Conservation (phyloP, 2,329 filamentous ascomycete genomes). For the Colletotrichum sp. region DNA sequence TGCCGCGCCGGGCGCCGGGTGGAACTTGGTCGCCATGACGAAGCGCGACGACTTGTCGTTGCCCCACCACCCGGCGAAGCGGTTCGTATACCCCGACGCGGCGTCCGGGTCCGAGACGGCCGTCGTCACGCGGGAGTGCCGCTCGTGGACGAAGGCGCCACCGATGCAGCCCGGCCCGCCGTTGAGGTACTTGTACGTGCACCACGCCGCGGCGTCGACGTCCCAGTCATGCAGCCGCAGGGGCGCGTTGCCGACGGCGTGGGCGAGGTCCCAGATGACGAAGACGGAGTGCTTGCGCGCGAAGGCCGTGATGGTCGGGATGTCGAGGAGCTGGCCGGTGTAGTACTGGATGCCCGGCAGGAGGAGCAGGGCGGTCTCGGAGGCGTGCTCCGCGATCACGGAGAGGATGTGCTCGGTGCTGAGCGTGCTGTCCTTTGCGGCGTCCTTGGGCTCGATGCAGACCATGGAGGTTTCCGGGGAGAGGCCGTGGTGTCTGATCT, state of each 20-base stretch:
- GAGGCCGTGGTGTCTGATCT: slow-evolving; percentile 72
- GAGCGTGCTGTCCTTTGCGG: slow-evolving; percentile 58
- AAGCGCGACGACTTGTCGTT: slow-evolving; percentile 79
- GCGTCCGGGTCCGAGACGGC: slow-evolving; percentile 42
- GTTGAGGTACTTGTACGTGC: slow-evolving; percentile 94
- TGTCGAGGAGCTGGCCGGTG: slow-evolving; percentile 88
- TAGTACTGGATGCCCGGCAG: slow-evolving; percentile 93
- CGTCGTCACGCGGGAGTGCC: slow-evolving; percentile 64
- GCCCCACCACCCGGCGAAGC: slow-evolving; percentile 88
- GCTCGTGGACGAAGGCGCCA: slow-evolving; percentile 81
- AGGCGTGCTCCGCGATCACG: slow-evolving; percentile 76
- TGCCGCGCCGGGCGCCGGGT: slow-evolving; percentile 77
- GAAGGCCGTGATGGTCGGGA: slow-evolving; percentile 77
- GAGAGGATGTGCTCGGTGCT: slow-evolving; percentile 74
- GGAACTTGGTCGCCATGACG: slow-evolving; percentile 82
- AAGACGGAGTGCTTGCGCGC: slow-evolving; percentile 74
- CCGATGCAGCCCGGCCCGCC: slow-evolving; percentile 83
- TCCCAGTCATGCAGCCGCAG: slow-evolving; percentile 84
- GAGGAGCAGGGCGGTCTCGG: slow-evolving; percentile 75
- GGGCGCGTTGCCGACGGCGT: slow-evolving; percentile 84
- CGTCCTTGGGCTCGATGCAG: slow-evolving; percentile 63
- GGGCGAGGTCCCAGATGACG: slow-evolving; percentile 88
- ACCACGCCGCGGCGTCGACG: slow-evolving; percentile 92
- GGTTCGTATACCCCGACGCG: slow-evolving; percentile 60
- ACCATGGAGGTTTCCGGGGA: slow-evolving; percentile 71